Conservation (phyloP, 768 basidiomycete species). For the Paxillus involutus region DNA sequence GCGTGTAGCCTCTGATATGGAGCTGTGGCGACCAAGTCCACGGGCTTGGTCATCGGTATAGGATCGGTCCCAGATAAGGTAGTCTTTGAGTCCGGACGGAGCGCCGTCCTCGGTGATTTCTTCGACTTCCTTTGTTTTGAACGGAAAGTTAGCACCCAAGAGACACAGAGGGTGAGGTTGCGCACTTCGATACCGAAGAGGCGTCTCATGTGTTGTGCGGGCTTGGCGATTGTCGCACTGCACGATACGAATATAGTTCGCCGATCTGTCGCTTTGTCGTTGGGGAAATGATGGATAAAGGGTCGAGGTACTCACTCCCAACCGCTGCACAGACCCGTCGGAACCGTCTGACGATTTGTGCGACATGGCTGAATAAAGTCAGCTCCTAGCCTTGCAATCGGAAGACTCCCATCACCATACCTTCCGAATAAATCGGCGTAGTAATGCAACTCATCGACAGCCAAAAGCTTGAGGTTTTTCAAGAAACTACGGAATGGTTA, state of each 20-base stretch:
- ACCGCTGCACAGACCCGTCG: constrained; percentile 74
- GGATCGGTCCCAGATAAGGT: constrained; percentile 75
- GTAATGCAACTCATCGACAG: constrained; percentile 86
- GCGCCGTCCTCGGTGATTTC: constrained; percentile 80
- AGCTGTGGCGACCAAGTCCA: constrained; percentile 51
- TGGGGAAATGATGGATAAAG: neutral
- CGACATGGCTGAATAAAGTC: constrained; percentile 61
- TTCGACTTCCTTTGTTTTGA: constrained; percentile 47
- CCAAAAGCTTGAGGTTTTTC: constrained; percentile 72
- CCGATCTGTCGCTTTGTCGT: constrained; percentile 37
- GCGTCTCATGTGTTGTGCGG: constrained; percentile 69
- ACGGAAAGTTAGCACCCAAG: neutral
- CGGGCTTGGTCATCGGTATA: constrained; percentile 54
- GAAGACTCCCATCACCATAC: constrained; percentile 33
- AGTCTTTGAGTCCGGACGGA: constrained; percentile 78
- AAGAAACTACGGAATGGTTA: constrained; percentile 53
- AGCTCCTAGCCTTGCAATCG: neutral
- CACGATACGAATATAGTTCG: constrained; percentile 73
- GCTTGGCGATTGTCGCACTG: constrained; percentile 84
- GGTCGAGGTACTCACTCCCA: constrained; percentile 54
- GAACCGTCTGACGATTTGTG: constrained; percentile 74
- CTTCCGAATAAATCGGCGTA: constrained; percentile 82
- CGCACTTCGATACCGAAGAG: constrained; percentile 65
- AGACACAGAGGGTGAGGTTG: neutral
- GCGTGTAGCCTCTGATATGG: constrained; percentile 66